These are phyloP conservation scores for Zasmidium angulare DNA, from an alignment of 2,329 filamentous ascomycete genomes.

Conservation along the genomic window DNA sequence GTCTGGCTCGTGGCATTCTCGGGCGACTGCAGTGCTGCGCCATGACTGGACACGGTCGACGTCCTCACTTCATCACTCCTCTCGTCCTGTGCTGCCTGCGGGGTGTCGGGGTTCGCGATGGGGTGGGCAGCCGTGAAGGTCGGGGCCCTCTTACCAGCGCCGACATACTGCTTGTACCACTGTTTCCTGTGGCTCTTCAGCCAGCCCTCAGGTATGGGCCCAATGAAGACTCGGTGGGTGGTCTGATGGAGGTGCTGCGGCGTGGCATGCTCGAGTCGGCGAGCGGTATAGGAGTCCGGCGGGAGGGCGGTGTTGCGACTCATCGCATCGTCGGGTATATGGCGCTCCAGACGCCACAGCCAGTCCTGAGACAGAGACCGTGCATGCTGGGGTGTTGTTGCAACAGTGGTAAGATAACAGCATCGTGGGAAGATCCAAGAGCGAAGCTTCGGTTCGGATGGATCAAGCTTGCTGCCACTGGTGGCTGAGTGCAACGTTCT, in stretches of 20 bases:
- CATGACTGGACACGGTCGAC: conserved; percentile 9
- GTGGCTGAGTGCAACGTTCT: neutral
- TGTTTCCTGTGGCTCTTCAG: conserved; percentile 61
- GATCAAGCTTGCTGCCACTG: no score
- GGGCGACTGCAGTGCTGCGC: conserved; percentile 4
- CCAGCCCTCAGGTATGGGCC: conserved; percentile 66
- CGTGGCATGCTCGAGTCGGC: conserved; percentile 54
- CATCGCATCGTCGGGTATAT: conserved; percentile 15
- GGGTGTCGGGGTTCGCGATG: neutral
- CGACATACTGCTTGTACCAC: conserved; percentile 59
- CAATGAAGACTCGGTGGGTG: conserved; percentile 63
- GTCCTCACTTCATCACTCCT: conserved; percentile 1
- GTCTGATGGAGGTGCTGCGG: conserved; percentile 63
- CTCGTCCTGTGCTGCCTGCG: neutral
- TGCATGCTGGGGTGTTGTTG: no score
- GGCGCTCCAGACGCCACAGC: neutral
- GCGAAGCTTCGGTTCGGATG: no score
- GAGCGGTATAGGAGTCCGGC: conserved; percentile 41
- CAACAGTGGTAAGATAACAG: no score
- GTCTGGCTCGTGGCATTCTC: conserved; percentile 26
- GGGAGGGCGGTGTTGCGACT: conserved; percentile 21
- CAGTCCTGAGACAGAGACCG: neutral
- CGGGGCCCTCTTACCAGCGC: conserved; percentile 32
- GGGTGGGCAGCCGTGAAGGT: conserved; percentile 32
- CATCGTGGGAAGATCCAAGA: neutral